Percentiles rank a stretch among this genome's conserved stretches.
Conservation (phyloP, 495 filamentous ascomycete species). For the Penicillium verhagenii region DNA sequence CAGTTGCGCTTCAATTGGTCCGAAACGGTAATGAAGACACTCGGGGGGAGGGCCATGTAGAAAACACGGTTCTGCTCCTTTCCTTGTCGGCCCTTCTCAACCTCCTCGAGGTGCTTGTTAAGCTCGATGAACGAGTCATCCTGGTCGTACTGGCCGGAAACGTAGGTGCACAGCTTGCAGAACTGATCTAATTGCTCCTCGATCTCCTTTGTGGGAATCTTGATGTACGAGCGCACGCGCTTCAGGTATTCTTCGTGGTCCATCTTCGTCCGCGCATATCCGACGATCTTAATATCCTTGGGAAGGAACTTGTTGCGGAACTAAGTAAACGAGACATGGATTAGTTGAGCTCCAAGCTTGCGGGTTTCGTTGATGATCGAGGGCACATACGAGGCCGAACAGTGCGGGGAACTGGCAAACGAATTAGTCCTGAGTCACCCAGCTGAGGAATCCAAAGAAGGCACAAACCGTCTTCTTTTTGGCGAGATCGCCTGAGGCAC, state of each 20-base stretch:
- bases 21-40: conserved; percentile 96
- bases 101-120: conserved; percentile 81
- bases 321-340: conserved; percentile 46
- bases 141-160: conserved; percentile 95
- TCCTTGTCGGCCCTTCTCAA: conserved; percentile 67
- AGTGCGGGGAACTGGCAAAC: conserved; percentile 83
- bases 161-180: conserved; percentile 81
- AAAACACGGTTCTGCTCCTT: conserved; percentile 89
- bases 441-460: conserved; percentile 4
- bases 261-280: conserved; percentile 99
- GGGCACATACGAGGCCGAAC: conserved; percentile 84
- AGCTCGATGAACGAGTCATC: conserved; percentile 92
- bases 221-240: conserved; percentile 96
- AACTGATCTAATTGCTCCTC: conserved; percentile 93
- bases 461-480: conserved; percentile 97
- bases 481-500: conserved; percentile 94
- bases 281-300: conserved; percentile 94
- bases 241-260: conserved; percentile 92
- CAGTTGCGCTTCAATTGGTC: conserved; percentile 96
- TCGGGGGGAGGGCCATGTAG: conserved; percentile 98
- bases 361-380: not conserved
- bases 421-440: conserved; percentile 31
- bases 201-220: conserved; percentile 96
- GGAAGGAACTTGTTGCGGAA: conserved; percentile 98
- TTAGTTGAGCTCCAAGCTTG: conserved; percentile 9